Conservation (phyloP, 345 rosid genomes). For the Pugionium cornutum region DNA sequence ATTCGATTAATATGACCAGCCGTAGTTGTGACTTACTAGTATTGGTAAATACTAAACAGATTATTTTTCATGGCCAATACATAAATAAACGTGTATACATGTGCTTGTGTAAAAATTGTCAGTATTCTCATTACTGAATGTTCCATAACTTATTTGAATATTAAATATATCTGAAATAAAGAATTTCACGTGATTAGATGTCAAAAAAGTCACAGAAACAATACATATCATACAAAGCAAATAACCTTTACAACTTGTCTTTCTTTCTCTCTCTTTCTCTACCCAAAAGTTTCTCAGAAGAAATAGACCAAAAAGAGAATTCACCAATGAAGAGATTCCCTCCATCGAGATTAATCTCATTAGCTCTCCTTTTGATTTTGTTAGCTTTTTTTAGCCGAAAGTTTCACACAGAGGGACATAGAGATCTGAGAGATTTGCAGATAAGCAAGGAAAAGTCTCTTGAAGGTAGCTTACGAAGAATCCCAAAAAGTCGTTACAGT, state of each 20-base stretch:
- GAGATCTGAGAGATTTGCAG: slow-evolving; percentile 20
- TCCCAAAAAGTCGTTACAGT: slow-evolving; percentile 38
- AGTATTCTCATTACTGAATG: slow-evolving; percentile 16
- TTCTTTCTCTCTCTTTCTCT: slow-evolving; percentile 12
- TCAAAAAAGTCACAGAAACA: slow-evolving; percentile 22
- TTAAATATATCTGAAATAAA: slow-evolving; percentile 24
- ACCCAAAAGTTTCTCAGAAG: neutral
- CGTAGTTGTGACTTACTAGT: slow-evolving; percentile 3
- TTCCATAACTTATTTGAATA: slow-evolving; percentile 6
- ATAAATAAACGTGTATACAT: slow-evolving; percentile 25
- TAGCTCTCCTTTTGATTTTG: slow-evolving; percentile 28
- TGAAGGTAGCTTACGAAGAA: slow-evolving; percentile 25
- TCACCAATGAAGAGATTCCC: slow-evolving; percentile 29
- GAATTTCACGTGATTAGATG: slow-evolving; percentile 42
- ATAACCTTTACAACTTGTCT: slow-evolving; percentile 37
- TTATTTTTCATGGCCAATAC: neutral
- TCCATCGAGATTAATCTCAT: slow-evolving; percentile 34
- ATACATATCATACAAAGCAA: slow-evolving; percentile 35
- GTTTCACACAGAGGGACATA: slow-evolving; percentile 26
- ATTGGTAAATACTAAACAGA: slow-evolving; percentile 10
- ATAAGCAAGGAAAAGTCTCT: slow-evolving; percentile 14
- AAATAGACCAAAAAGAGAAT: neutral
- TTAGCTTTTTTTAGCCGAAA: slow-evolving; percentile 34
- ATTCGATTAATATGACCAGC: too few relatives aligned
- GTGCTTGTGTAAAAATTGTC: slow-evolving; percentile 18